Evolutionary conservation across 805 yeast genomes (phyloP).

Genomic region (Cyberlindnera mississippiensis): DNA sequence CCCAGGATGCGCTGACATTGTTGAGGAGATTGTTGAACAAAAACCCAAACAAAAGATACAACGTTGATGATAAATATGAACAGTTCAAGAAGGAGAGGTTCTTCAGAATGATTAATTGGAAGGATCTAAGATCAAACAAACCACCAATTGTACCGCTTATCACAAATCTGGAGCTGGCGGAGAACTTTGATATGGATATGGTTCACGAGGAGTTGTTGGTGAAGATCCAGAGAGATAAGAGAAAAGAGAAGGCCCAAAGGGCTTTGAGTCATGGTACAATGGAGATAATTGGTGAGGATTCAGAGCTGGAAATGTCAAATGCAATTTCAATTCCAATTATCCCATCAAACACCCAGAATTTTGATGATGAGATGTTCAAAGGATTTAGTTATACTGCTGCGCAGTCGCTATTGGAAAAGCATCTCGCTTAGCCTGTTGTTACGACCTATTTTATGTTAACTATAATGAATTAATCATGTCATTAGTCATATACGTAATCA

Average conservation of each 20-base stretch:
- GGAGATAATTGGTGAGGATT: conserved; percentile 1
- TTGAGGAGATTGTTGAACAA: conserved; percentile 62
- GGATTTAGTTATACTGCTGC: conserved; percentile 46
- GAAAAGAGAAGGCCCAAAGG: not conserved
- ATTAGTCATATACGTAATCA: not conserved
- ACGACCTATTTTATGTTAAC: too few relatives aligned
- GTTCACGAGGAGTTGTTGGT: conserved; percentile 46
- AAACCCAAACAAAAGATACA: conserved; percentile 61
- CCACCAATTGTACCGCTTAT: conserved; percentile 80
- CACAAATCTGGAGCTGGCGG: conserved; percentile 73
- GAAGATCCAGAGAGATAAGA: not conserved
- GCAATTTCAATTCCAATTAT: not conserved
- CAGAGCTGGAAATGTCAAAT: not conserved
- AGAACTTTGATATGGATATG: conserved; percentile 74
- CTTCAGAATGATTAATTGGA: conserved; percentile 76
- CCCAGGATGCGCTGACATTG: conserved; percentile 73
- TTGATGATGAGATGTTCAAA: conserved; percentile 29
- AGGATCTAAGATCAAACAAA: conserved; percentile 36
- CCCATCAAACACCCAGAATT: not conserved
- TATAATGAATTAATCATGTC: too few relatives aligned
- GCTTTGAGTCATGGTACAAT: not conserved
- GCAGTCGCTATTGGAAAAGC: conserved; percentile 32
- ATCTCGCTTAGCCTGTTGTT: not conserved
- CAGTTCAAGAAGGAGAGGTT: conserved; percentile 60
- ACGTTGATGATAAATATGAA: conserved; percentile 42